Percentiles rank a stretch among this genome's conserved stretches.
Conservation (phyloP, 1,139 yeast species). For the Saccharomycopsis hybrid region DNA sequence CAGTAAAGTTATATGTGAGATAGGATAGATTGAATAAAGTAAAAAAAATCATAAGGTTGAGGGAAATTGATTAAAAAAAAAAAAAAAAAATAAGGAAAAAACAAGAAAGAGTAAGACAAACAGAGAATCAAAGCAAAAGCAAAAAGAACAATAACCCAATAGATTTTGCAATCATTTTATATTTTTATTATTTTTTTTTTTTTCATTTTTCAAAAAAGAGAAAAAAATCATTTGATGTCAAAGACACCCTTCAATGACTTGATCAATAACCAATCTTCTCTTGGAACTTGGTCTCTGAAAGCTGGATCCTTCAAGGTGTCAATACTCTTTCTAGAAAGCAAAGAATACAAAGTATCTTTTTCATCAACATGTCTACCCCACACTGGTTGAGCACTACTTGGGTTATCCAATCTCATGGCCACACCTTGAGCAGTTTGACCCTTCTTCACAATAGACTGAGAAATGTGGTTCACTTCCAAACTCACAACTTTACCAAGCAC, state of each 20-base stretch:
- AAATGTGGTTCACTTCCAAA: slow-evolving; percentile 89
- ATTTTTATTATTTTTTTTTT: no score
- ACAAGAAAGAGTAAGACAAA: no score
- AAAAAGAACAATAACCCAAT: no score
- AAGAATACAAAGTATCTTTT: slow-evolving; percentile 79
- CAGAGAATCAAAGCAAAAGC: no score
- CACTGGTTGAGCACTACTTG: slow-evolving; percentile 86
- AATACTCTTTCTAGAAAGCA: slow-evolving; percentile 80
- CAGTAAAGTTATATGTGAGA: not conserved
- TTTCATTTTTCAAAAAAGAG: not conserved
- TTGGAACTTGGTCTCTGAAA: slow-evolving; percentile 85
- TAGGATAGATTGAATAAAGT: not conserved
- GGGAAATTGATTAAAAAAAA: no score
- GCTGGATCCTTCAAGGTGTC: slow-evolving; percentile 98
- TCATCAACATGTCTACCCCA: slow-evolving; percentile 99
- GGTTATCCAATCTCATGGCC: slow-evolving; percentile 94
- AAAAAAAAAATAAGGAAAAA: no score
- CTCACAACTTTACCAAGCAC: slow-evolving; percentile 81
- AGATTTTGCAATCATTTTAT: no score
- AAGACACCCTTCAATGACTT: slow-evolving; percentile 84
- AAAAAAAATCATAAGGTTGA: not conserved
- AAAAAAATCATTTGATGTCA: slow-evolving; percentile 39
- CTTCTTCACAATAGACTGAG: slow-evolving; percentile 73
- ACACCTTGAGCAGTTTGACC: slow-evolving; percentile 98
- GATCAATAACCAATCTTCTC: slow-evolving; percentile 92